Base-by-base conservation (phyloP, 345 rosid species). In the Salix exigua region DNA sequence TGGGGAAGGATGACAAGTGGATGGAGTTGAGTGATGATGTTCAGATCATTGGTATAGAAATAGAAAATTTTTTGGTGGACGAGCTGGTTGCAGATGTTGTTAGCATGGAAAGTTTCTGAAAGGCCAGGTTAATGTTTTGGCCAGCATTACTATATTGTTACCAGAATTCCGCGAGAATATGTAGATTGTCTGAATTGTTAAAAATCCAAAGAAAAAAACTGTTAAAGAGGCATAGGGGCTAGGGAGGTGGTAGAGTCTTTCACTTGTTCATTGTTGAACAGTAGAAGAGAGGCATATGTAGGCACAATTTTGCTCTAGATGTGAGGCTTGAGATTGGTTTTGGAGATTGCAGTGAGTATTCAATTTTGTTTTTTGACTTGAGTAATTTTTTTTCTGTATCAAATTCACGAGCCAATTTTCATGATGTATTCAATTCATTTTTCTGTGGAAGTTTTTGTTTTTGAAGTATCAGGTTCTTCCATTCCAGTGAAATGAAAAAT, bases 31-130 rank as follows among this genome's bases (percentile, higher is more conserved):
- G 79, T 74, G 87, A 87, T 31, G 89, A 89, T 61, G 82, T 86
- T 55, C 94, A 88, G 80, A 73, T 51, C 44, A 84, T 91, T 35
- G 86, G 88, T 77, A 81, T 81, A 81, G 98, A 93, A 67, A 84
- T 93, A 76, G 97, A 87, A 84, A 74, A 82, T 80, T 83, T 81
- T 73, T 84, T 93, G 87, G 77, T 93, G 48, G 97, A 91, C 82
- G 91, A 90, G 72, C 85, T 95, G 71, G 82, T 84, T 61, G 82
- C 70, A 71, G 97, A 94, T 76, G 70, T 89, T 66, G 71, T 88
- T 80, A 83, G 88, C 75, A 35, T 77, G 58, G 80, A 83, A 79
- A 84, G 75, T 76, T 75, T 76, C 58, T 80, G 83, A 75, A 65
- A 58, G 55, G 64, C 51, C 8, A 42, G 18, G 2, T 73, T 75